Evolutionary conservation across 805 yeast species (phyloP).

Genomic region (Wickerhamiella spandovensis): DNA sequence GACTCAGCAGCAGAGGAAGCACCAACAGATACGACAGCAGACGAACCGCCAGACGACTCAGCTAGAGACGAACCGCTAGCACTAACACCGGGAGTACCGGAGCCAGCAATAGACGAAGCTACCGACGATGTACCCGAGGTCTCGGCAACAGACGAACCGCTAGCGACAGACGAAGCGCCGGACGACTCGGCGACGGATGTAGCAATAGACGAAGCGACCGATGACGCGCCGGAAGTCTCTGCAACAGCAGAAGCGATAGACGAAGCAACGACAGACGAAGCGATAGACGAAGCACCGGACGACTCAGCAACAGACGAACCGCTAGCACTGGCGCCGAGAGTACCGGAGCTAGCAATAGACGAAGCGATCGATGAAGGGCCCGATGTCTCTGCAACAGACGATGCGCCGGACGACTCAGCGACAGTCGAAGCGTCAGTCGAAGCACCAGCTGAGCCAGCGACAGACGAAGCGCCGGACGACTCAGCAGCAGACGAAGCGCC

Average conservation of each 20-base stretch:
- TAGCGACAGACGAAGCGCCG: not conserved
- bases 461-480: not conserved
- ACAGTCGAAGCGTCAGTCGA: not conserved
- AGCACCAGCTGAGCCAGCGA: not conserved
- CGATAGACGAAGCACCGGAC: too few relatives aligned
- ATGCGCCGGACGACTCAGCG: too few relatives aligned
- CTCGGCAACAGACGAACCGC: too few relatives aligned
- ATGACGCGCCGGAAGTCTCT: not conserved
- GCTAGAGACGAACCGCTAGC: too few relatives aligned
- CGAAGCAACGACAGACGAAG: too few relatives aligned
- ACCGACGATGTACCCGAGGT: too few relatives aligned
- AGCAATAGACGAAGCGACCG: not conserved
- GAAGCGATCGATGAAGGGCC: too few relatives aligned
- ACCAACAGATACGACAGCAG: not conserved
- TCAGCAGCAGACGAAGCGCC: not conserved
- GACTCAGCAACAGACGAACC: not conserved
- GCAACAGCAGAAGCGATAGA: too few relatives aligned
- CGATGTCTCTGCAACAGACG: not conserved
- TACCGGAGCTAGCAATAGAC: not conserved
- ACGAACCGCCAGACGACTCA: not conserved
- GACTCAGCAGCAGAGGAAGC: not conserved
- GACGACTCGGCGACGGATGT: not conserved
- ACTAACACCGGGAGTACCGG: not conserved
- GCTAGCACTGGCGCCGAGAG: not conserved
- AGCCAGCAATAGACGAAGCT: not conserved